Evolutionary conservation across 2,329 filamentous ascomycete genomes (phyloP), one percentile per base, ranked within the genome.

Genomic region (Aureobasidium namibiae): DNA sequence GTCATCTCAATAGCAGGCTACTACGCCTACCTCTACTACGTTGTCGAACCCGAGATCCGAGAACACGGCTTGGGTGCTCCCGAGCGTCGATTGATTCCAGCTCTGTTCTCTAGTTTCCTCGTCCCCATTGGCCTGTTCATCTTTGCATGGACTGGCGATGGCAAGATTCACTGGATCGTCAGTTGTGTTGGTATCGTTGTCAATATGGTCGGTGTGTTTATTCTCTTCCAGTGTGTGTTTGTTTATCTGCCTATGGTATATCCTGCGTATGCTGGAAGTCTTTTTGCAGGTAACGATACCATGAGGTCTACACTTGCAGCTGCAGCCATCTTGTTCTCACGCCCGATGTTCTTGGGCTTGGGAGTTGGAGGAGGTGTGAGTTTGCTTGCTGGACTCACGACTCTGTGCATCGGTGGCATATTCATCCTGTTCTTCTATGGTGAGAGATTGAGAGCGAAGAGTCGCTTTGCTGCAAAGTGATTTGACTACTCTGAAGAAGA

Each of bases 221-320:
- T 76, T 42, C 63, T 77, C 14, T 67, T 77, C 61, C 75, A 78
- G 65, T 72, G 70, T 54, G 65, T 74, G 44, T 72, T 73, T 64
- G 65, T 74, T 26, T 75, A 75, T 63, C 63, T 75, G 49, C 70
- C 70, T 2, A 57, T 71, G 42, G 66, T 65, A 2, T 75, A 75
- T 60, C 73, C 73, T 14, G 64, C 68, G 45, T 74, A 74, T 65
- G 81, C 81, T 1, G 82, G 82, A 44, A 79, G 75, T 56, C 70
- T 86, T 21, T 84, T 85, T 65, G 82, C 82, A 1, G 80, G 76
- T 2, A 85, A 84, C 66, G 82, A 84, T 24, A 82, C 84, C 68
- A 76, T 79, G 71, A 75, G 81, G 45, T 77, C 75, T 33, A 78
- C 81, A 2, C 70, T 87, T 4, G 84, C 84, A 5, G 82, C 79